Evolutionary conservation across 2,329 filamentous ascomycete species (phyloP).

Genomic region (Zymoseptoria passerinii): DNA sequence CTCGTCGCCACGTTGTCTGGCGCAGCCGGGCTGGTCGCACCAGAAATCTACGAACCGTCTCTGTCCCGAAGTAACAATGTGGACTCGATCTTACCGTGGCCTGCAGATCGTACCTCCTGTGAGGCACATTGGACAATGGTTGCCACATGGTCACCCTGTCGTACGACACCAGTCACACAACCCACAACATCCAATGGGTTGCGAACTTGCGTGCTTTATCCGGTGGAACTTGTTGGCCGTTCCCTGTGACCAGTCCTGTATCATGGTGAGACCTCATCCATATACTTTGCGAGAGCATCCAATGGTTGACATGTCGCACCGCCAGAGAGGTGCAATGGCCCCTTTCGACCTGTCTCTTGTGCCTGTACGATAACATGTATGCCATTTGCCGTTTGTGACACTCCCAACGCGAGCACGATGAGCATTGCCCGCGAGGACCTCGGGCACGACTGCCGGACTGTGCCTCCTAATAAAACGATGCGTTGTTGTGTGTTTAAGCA

Average conservation of each 20-base stretch:
- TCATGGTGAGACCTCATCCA: too few species aligned
- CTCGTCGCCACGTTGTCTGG: neutral
- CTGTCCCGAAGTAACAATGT: too few species aligned
- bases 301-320: too few species aligned
- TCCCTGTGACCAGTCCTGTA: neutral
- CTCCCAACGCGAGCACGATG: neutral
- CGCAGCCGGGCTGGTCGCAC: neutral
- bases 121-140: neutral
- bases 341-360: neutral
- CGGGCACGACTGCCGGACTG: neutral
- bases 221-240: neutral
- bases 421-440: neutral
- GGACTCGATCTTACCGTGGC: too few species aligned
- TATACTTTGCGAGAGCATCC: too few species aligned
- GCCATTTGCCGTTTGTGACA: neutral
- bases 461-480: neutral
- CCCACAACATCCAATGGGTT: neutral
- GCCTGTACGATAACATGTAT: neutral
- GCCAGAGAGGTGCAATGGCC: neutral
- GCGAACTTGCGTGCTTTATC: neutral
- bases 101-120: neutral
- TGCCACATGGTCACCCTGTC: neutral
- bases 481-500: neutral
- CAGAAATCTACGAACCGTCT: neutral
- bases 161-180: neutral